Percentiles rank a stretch among this genome's conserved stretches.
phyloP scores from a whole-genome alignment of 352 stramenopile species.

The Pythium sp. region DNA sequence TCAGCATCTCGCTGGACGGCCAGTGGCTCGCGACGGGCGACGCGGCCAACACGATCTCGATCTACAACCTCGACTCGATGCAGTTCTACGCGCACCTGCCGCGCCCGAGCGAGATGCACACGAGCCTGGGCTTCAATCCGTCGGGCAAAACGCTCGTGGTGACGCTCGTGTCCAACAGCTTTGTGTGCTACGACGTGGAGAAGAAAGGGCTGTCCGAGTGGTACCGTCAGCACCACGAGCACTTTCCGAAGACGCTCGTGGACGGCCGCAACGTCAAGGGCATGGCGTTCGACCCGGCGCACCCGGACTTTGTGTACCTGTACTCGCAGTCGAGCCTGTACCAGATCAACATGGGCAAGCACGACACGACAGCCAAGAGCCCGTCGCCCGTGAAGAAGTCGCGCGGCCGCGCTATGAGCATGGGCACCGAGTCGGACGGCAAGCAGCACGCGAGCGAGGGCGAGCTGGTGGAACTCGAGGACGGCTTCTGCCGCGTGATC shows the following conservation, averaged over 20 bases:
- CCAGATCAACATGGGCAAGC: conserved; percentile 77
- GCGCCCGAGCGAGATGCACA: conserved; percentile 68
- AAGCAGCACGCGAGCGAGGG: conserved; percentile 54
- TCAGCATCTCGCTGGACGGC: conserved; percentile 75
- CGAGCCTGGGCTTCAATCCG: conserved; percentile 73
- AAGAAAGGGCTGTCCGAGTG: conserved; percentile 71
- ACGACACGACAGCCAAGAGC: conserved; percentile 22
- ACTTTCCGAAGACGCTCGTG: conserved; percentile 72
- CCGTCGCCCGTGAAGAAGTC: conserved; percentile 39
- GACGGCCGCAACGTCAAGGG: conserved; percentile 77
- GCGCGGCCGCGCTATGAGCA: conserved; percentile 44
- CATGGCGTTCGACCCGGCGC: conserved; percentile 73
- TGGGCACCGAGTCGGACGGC: conserved; percentile 56
- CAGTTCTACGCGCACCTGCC: conserved; percentile 74
- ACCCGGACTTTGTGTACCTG: conserved; percentile 73
- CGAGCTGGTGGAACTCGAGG: conserved; percentile 54
- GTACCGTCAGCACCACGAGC: conserved; percentile 67
- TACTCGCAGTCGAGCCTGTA: conserved; percentile 82
- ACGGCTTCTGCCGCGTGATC: conserved; percentile 73
- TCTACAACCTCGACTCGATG: conserved; percentile 89
- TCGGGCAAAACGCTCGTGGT: conserved; percentile 75
- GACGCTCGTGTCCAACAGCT: conserved; percentile 80
- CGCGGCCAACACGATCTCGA: conserved; percentile 59
- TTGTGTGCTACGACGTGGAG: conserved; percentile 85
- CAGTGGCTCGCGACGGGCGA: conserved; percentile 79